Evolutionary conservation across 345 rosid genomes (phyloP).

Genomic region (Salix exigua): DNA sequence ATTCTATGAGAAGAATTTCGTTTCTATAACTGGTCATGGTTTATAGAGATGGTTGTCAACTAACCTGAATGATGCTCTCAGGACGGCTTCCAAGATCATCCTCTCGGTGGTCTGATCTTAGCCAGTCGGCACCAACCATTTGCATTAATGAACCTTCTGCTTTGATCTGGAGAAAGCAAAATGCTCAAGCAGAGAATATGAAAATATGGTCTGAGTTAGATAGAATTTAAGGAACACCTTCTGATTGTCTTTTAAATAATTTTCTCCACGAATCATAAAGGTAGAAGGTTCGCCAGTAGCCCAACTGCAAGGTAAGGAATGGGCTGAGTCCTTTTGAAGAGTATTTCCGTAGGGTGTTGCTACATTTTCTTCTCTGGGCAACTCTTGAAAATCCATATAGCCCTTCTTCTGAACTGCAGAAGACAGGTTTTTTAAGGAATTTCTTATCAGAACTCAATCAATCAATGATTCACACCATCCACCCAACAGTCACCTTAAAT

Average conservation of each 20-base stretch:
- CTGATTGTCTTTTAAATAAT: conserved; percentile 54
- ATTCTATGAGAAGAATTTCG: background rate
- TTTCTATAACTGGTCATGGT: background rate
- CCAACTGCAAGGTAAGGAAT: conserved; percentile 68
- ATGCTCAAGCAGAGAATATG: background rate
- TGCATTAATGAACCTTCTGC: conserved; percentile 70
- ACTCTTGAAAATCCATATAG: conserved; percentile 60
- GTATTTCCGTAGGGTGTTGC: conserved; percentile 57
- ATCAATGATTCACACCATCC: background rate
- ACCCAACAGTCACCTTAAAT: conserved; percentile 6
- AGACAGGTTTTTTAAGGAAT: conserved; percentile 8
- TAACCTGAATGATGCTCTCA: conserved; percentile 71
- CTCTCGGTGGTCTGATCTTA: conserved; percentile 66
- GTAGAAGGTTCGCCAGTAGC: conserved; percentile 63
- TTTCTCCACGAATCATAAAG: conserved; percentile 74
- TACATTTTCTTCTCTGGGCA: conserved; percentile 28
- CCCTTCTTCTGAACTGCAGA: conserved; percentile 78
- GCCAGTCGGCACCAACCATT: conserved; percentile 96
- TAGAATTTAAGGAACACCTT: conserved; percentile 46
- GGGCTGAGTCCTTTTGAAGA: conserved; percentile 61
- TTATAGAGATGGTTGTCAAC: background rate
- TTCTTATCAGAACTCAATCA: background rate
- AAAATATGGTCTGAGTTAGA: background rate
- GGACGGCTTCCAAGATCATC: conserved; percentile 71
- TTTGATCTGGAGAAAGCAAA: conserved; percentile 39